Evolutionary conservation across 208 protist species (phyloP), one percentile per base, ranked within the genome.

Genomic region (Naegleria fowleri): DNA sequence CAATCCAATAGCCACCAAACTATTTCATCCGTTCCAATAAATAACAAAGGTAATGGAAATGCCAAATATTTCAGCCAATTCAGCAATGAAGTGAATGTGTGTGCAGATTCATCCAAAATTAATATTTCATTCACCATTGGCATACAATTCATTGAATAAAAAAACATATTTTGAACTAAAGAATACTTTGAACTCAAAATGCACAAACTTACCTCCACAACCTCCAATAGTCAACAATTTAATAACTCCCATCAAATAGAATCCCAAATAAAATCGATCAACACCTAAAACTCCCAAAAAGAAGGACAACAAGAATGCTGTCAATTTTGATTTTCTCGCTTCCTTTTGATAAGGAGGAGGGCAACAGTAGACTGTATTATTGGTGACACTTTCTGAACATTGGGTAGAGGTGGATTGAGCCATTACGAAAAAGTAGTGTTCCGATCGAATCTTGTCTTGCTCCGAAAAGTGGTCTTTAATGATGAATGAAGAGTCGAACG

Each of bases 1-100:
- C 67, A 79, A 79, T 79, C 67, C n/a, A 79, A 36, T 36, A 79
- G 25, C 67, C 67, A 79, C 67, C 67, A 79, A 79, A 79, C n/a
- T 36, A 36, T n/a, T n/a, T n/a, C n/a, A n/a, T n/a, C n/a, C n/a
- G n/a, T 58, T 58, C 6, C 6, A 58, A 22, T 22, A 22, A n/a
- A n/a, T n/a, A n/a, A n/a, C n/a, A n/a, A n/a, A n/a, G n/a, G n/a
- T n/a, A n/a, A n/a, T n/a, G n/a, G n/a, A n/a, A n/a, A n/a, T n/a
- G n/a, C n/a, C n/a, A n/a, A 48, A 48, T 48, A 48, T 48, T 48
- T 48, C 43, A 48, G n/a, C n/a, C n/a, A n/a, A n/a, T n/a, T n/a
- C n/a, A n/a, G n/a, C n/a, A n/a, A n/a, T n/a, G n/a, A n/a, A n/a
- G n/a, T n/a, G n/a, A n/a, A n/a, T n/a, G n/a, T n/a, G n/a, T n/a